Base-by-base conservation (phyloP, 352 stramenopile genomes). In the Phytophthora constricta region DNA sequence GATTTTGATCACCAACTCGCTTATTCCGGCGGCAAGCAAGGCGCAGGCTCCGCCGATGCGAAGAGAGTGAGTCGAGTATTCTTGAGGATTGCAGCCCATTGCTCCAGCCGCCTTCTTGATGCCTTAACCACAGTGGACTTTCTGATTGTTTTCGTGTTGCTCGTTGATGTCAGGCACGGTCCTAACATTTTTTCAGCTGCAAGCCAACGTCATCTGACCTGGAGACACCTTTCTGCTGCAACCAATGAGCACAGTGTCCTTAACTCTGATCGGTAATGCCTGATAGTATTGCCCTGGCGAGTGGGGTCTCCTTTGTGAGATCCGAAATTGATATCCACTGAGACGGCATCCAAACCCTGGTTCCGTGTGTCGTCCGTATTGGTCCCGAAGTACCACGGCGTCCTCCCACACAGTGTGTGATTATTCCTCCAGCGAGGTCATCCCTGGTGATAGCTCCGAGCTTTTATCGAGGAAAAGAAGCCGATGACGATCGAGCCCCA, bases 1-100 rank as follows among this genome's bases (percentile, higher is more conserved):
- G n/a, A n/a, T n/a, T n/a, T n/a, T n/a, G n/a, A n/a, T n/a, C n/a
- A 69, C 27, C 31, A 74, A 61, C 49, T 74, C 65, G 48, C 70
- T 57, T 19, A 69, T 74, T 5, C 57, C 65, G 22, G 51, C 51
- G 19, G 57, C 49, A 4, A 75, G 42, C n/a, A 74, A 45, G 14
- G 65, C 65, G 34, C 65, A 78, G 37, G 61, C 58, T 3, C 65
- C 61, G 14, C 70, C 65, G n/a, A 72, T 75, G 1, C 70, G 47
- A 3, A 71, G 57, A 1, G 60, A 74, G 28, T 74, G 70, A 23
- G 27, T 17, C 16, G 65, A 72, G 57, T 72, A 70, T 41, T 78
- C 57, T 2, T 54, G 27, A 23, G 23, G 46, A 4, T 20, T 2
- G 19, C 61, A 19, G 13, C 51, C 65, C 56, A 74, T 65, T 11